These are phyloP conservation scores for Suillus ampliporus DNA, from an alignment of 768 basidiomycete genomes.

Conservation along the genomic window DNA sequence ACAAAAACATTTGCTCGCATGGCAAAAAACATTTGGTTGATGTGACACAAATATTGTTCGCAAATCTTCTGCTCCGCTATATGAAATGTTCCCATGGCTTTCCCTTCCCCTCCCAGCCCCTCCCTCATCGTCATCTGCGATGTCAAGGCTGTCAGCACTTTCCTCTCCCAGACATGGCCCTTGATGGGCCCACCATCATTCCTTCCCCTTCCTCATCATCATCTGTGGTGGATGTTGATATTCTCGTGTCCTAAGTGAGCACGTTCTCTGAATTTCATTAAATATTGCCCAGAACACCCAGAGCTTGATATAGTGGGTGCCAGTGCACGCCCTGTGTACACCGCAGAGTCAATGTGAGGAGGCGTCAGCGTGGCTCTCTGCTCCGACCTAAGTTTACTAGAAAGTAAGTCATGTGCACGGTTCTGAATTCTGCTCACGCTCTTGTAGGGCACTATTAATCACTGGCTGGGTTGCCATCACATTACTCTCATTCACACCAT, in stretches of 20 bases:
- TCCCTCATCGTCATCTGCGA: neutral
- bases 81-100: neutral
- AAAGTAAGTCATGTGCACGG: constrained; percentile 47
- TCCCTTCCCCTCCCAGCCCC: neutral
- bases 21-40: too few relatives aligned
- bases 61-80: too few relatives aligned
- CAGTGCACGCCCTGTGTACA: constrained; percentile 66
- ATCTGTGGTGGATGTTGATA: too few relatives aligned
- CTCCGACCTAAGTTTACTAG: constrained; percentile 54
- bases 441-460: constrained; percentile 60
- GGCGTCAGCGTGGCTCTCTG: constrained; percentile 50
- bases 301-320: constrained; percentile 54
- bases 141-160: too few relatives aligned
- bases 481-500: constrained; percentile 77
- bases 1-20: too few relatives aligned
- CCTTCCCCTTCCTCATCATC: too few relatives aligned
- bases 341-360: constrained; percentile 53
- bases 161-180: too few relatives aligned
- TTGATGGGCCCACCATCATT: too few relatives aligned
- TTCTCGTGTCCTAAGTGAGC: constrained; percentile 52
- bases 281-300: constrained; percentile 36
- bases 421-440: constrained; percentile 14
- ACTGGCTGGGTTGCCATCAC: constrained; percentile 79
- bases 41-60: too few relatives aligned
- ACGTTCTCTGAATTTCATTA: constrained; percentile 11